These are phyloP conservation scores for Lanmaoa pseudosensibilis DNA, from an alignment of 768 basidiomycete genomes.

Conservation along the genomic window DNA sequence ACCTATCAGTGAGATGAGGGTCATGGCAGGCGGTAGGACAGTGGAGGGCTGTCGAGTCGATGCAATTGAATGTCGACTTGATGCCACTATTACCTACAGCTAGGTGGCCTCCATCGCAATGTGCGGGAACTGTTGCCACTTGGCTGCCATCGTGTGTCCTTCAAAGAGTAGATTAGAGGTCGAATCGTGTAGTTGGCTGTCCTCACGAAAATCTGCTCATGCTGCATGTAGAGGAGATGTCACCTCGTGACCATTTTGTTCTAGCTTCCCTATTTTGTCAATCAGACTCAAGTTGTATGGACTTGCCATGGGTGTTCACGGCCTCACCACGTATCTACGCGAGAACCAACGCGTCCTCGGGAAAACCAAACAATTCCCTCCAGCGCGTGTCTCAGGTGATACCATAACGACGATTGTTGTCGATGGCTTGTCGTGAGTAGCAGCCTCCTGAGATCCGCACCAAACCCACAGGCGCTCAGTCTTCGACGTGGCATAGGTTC, in stretches of 20 bases:
- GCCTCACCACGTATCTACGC: conserved; percentile 51
- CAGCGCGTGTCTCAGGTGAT: conserved; percentile 1
- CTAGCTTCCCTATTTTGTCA: conserved; percentile 2
- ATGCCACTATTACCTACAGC: background rate
- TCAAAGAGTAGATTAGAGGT: background rate
- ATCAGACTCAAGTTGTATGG: conserved; percentile 2
- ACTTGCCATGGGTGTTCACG: conserved; percentile 50
- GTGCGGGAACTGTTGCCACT: conserved; percentile 2
- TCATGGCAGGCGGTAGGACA: background rate
- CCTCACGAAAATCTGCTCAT: background rate
- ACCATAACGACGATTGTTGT: conserved; percentile 56
- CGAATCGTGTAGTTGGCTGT: background rate
- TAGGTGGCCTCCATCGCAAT: background rate
- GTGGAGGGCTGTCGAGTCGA: background rate
- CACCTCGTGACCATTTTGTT: background rate
- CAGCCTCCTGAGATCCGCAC: background rate
- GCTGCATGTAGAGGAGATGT: background rate
- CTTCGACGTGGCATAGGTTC: conserved; percentile 49
- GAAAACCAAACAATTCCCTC: conserved; percentile 35
- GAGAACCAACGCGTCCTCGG: conserved; percentile 44
- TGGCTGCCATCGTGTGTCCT: background rate
- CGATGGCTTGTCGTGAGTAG: conserved; percentile 85
- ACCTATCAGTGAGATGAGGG: background rate
- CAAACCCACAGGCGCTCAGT: conserved; percentile 6
- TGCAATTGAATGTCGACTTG: background rate